A percentile compares a stretch with the other conserved stretches of the same genome.
These are phyloP conservation scores for Daldinia eschscholtzii DNA, from an alignment of 2,329 filamentous ascomycete genomes.

Conservation along the genomic window DNA sequence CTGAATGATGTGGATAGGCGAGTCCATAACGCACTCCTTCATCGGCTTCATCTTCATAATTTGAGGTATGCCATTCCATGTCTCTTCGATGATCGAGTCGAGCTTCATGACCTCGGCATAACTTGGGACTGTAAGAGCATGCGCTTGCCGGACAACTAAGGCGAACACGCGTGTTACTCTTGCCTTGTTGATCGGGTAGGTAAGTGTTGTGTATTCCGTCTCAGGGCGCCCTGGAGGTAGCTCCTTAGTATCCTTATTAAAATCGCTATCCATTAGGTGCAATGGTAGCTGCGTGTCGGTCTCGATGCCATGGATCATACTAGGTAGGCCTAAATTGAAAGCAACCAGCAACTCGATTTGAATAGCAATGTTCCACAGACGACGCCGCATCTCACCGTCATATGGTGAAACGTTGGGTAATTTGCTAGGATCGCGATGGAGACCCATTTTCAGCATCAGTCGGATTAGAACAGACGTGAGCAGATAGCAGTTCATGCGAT, in stretches of 20 bases:
- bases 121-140: conserved; percentile 61
- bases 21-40: conserved; percentile 63
- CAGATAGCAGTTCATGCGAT: conserved; percentile 67
- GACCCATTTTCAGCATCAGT: conserved; percentile 69
- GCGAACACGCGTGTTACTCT: conserved; percentile 62
- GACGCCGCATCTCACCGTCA: conserved; percentile 66
- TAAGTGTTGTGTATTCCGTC: conserved; percentile 70
- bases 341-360: conserved; percentile 74
- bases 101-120: conserved; percentile 65
- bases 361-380: conserved; percentile 65
- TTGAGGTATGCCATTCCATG: conserved; percentile 60
- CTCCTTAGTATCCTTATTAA: conserved; percentile 65
- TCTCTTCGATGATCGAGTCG: conserved; percentile 60
- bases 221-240: conserved; percentile 69
- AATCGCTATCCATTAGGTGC: conserved; percentile 76
- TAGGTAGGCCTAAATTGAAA: conserved; percentile 76
- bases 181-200: conserved; percentile 67
- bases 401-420: conserved; percentile 64
- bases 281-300: conserved; percentile 71
- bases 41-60: conserved; percentile 64
- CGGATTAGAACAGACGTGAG: conserved; percentile 64
- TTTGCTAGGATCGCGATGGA: conserved; percentile 68
- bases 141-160: conserved; percentile 63
- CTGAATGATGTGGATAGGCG: conserved; percentile 63
- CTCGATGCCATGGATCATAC: conserved; percentile 73